These are phyloP conservation scores for Trichaptum fuscoviolaceum DNA, from an alignment of 768 basidiomycete genomes.

Conservation along the genomic window DNA sequence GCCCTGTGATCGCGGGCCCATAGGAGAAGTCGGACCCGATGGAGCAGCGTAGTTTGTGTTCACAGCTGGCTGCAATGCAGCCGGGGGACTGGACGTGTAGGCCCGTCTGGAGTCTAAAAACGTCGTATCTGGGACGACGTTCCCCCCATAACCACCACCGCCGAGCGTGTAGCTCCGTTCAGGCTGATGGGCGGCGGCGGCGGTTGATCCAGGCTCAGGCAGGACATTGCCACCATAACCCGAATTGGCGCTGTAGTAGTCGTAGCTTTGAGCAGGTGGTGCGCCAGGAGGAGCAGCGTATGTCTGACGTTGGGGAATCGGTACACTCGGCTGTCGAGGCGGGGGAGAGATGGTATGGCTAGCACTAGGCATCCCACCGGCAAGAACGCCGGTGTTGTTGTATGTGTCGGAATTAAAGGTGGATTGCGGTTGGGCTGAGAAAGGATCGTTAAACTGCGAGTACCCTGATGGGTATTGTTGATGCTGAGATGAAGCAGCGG, in stretches of 20 bases:
- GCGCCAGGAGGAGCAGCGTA: constrained; percentile 17
- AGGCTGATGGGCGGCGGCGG: constrained; percentile 16
- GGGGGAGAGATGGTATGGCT: constrained; percentile 12
- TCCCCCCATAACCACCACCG: constrained; percentile 50
- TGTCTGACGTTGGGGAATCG: constrained; percentile 16
- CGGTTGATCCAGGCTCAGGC: background rate
- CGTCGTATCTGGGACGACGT: constrained; percentile 32
- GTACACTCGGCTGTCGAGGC: constrained; percentile 18
- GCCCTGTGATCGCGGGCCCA: constrained; percentile 38
- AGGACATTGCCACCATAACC: background rate
- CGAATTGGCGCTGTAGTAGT: constrained; percentile 10
- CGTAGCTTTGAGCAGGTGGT: constrained; percentile 11
- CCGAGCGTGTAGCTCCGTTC: constrained; percentile 55
- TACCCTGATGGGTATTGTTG: constrained; percentile 44
- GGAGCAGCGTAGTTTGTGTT: constrained; percentile 5
- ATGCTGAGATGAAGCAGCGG: constrained; percentile 37
- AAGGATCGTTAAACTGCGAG: constrained; percentile 45
- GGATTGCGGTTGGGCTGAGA: constrained; percentile 29
- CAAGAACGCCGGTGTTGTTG: constrained; percentile 24
- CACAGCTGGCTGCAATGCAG: constrained; percentile 17
- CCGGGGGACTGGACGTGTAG: constrained; percentile 24
- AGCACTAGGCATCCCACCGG: background rate
- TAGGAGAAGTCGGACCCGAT: constrained; percentile 5
- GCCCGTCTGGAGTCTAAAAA: constrained; percentile 15
- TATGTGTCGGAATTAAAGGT: constrained; percentile 35